Percentiles rank a stretch among this genome's conserved stretches.
These are phyloP conservation scores for Sporothrix curviconia DNA, from an alignment of 2,329 filamentous ascomycete genomes.

Conservation along the genomic window DNA sequence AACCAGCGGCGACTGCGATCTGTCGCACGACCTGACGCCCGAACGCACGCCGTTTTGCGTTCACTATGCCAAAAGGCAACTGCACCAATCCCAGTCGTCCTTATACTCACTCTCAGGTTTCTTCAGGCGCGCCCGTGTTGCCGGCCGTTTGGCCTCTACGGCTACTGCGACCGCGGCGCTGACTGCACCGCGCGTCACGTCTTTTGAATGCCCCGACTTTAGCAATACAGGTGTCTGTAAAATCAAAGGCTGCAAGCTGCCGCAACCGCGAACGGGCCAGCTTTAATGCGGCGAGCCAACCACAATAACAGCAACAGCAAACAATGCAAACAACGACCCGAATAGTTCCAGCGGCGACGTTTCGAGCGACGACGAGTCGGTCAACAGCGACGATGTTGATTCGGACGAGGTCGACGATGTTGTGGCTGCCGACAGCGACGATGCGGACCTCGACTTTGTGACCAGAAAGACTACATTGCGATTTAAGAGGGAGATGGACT, in stretches of 20 bases:
- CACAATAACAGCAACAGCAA: conserved; percentile 29
- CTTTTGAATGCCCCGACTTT: conserved; percentile 90
- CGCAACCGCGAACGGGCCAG: conserved; percentile 84
- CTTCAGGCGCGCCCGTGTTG: conserved; percentile 74
- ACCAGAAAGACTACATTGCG: conserved; percentile 55
- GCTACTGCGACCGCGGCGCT: conserved; percentile 80
- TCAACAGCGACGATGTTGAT: conserved; percentile 71
- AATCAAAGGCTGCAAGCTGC: conserved; percentile 73
- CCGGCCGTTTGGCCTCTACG: conserved; percentile 73
- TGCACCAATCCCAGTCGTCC: conserved; percentile 82
- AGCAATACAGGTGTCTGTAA: conserved; percentile 83
- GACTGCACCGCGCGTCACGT: conserved; percentile 77
- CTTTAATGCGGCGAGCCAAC: conserved; percentile 63
- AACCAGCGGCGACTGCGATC: conserved; percentile 73
- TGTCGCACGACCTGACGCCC: conserved; percentile 79
- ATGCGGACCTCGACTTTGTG: conserved; percentile 47
- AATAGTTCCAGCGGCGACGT: conserved; percentile 62
- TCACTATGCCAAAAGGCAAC: conserved; percentile 82
- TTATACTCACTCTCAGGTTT: conserved; percentile 78
- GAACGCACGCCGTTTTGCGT: conserved; percentile 82
- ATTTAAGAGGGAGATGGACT: too few species aligned
- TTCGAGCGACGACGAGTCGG: conserved; percentile 74
- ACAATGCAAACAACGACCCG: conserved; percentile 33
- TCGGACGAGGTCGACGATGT: conserved; percentile 68
- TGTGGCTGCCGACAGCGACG: conserved; percentile 47